Base-by-base conservation (phyloP, 1,139 yeast genomes). In the Wickerhamomyces sp. region DNA sequence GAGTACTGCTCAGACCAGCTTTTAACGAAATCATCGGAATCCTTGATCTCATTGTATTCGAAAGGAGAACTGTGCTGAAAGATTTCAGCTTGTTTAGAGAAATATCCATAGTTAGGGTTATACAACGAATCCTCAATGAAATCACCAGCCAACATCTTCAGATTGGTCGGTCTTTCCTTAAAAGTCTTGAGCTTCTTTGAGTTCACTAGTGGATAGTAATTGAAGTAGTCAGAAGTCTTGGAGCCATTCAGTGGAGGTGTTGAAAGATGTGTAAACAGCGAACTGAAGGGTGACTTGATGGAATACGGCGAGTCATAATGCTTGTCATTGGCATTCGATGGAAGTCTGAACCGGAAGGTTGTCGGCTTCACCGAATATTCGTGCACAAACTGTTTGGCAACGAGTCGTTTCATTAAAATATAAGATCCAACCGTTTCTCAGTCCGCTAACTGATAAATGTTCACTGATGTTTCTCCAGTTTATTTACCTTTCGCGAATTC, bases 91-190 rank as follows among this genome's bases (percentile, higher is more conserved):
- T 84, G 82, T 54, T 78, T 76, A 1, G 89, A 71, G 55, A 87
- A 87, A 59, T 87, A 88, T 0, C 96, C 96, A 56, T 87, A 88
- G 46, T 71, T 56, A 0, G 94, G 89, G 58, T 88, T 84, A 58
- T 87, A 87, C 51, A 87, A 64, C 16, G 94, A 81, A 57, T 87
- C 95, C 51, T 87, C 95, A 42, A 87, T 87, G 59, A 84, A 88
- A 53, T 86, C 95, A 14, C 86, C 68, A 0, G 81, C 66, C 24
- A 81, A 64, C 90, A 87, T 81, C 54, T 84, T 81, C 3, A 78
- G 76, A 31, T 74, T 70, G 28, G 56, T 65, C 0, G 96, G 96
- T 25, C 92, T 68, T 17, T 52, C 51, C 3, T 44, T 35, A 7
- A 68, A 58, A 36, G 70, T 65, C 1, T 74, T 60, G 36, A 84